Percentiles rank a stretch among this genome's conserved stretches.
Evolutionary conservation across 2,329 filamentous ascomycete genomes (phyloP).

Genomic region (Sporothrix mexicana): DNA sequence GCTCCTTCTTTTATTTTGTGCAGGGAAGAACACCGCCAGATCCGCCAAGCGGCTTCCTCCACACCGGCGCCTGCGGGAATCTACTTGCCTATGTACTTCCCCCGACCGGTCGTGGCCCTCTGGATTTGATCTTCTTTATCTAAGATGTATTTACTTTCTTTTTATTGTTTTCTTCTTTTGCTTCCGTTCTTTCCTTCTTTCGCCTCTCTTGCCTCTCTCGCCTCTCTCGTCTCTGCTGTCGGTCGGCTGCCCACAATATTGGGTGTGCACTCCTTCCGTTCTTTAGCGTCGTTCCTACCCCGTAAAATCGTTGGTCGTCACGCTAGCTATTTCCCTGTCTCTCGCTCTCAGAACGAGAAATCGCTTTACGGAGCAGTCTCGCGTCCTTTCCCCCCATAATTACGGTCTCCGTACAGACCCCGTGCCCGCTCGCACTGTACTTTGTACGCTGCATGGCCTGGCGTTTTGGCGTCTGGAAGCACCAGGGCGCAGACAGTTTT

Average conservation of each 20-base stretch:
- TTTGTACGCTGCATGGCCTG: not conserved
- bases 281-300: conserved; percentile 28
- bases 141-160: not conserved
- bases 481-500: too few relatives aligned
- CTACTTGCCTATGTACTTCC: conserved; percentile 18
- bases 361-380: not conserved
- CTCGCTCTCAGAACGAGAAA: not conserved
- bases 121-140: not conserved
- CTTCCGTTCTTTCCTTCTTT: not conserved
- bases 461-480: not conserved
- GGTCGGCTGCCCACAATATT: not conserved
- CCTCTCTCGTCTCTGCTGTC: not conserved
- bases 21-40: conserved; percentile 12
- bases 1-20: conserved; percentile 15
- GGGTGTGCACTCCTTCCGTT: conserved; percentile 27
- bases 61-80: conserved; percentile 11
- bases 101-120: not conserved
- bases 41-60: not conserved
- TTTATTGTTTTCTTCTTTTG: not conserved
- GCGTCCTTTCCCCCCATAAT: conserved; percentile 27
- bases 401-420: conserved; percentile 20
- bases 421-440: conserved; percentile 17
- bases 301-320: conserved; percentile 26
- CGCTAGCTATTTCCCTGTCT: conserved; percentile 26
- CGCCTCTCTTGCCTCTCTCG: not conserved